Evolutionary conservation across 345 rosid genomes (phyloP).

Genomic region (Ceriops decandra): DNA sequence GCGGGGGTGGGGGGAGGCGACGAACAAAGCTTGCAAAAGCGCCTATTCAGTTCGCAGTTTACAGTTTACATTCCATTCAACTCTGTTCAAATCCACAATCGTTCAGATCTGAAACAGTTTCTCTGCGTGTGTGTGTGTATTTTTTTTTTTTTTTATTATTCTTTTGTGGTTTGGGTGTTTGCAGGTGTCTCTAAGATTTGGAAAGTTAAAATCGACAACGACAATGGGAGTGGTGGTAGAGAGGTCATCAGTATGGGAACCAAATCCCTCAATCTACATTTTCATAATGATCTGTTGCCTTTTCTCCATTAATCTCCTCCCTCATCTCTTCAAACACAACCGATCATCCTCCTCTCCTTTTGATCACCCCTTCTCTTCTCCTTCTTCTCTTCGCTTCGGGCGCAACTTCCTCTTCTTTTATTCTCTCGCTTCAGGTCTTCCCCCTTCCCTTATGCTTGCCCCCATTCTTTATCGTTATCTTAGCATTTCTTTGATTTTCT

Average conservation of each 20-base stretch:
- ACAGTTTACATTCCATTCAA: no score
- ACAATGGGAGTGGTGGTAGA: constrained; percentile 69
- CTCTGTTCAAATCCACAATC: no score
- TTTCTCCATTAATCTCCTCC: constrained; percentile 48
- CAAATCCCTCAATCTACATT: constrained; percentile 43
- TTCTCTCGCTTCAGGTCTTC: constrained; percentile 71
- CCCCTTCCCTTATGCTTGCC: neutral
- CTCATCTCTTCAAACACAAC: constrained; percentile 38
- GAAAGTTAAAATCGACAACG: neutral
- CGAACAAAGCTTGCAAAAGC: no score
- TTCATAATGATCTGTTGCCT: constrained; percentile 57
- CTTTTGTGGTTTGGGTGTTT: no score
- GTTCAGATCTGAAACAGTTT: no score
- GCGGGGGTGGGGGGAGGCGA: no score
- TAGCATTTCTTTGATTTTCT: neutral
- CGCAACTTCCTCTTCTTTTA: constrained; percentile 61
- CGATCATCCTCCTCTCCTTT: constrained; percentile 26
- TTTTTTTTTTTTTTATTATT: no score
- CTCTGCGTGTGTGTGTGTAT: no score
- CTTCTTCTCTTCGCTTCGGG: constrained; percentile 53
- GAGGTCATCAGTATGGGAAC: constrained; percentile 66
- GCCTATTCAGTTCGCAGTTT: no score
- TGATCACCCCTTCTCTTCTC: constrained; percentile 41
- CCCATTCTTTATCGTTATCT: neutral
- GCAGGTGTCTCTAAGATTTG: no score